Evolutionary conservation across 1,139 yeast genomes (phyloP), one percentile per base, ranked within the genome.

Genomic region (Kodamaea fungicola): DNA sequence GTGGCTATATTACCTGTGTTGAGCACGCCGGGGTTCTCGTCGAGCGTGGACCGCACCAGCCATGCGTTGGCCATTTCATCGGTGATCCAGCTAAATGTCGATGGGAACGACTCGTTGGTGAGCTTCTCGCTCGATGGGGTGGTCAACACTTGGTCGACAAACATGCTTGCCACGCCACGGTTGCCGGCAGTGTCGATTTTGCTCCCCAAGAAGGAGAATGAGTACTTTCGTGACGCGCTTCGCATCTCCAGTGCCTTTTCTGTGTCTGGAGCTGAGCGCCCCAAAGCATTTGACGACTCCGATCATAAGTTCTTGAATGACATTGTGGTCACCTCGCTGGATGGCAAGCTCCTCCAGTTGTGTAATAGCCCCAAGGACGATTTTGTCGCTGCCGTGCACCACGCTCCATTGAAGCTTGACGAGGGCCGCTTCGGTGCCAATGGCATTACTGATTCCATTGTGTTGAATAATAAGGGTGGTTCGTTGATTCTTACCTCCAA

Each of bases 291-390:
- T 19, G 25, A 29, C 4, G 29, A n/a, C 16, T n/a, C 12, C 28
- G 35, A 32, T 7, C 50, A 46, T 34, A 45, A 46, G 22, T 57
- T 55, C 34, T 45, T 62, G 28, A 51, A 72, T 21, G 55, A 55
- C 28, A 50, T 74, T n/a, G 45, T 74, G 7, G 55, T 73, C 7
- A 76, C 76, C 2, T 55, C 76, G 12, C 74, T 71, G 41, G 71
- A 66, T 40, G 82, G 83, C 0, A 49, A 52, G n/a, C 55, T 76
- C 22, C 71, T 71, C 46, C 64, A 62, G 30, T 57, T 78, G 19
- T 42, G 48, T 4, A 57, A 57, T 32, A 49, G 51, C 36, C 38
- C 42, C 9, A 54, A 52, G 51, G 61, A 44, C 45, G 68, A 45
- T 49, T 61, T 46, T 61, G 61, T 49, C 5, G 40, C 59, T 52